Conservation (phyloP, 2,329 filamentous ascomycete species). For the Ophiostoma pallidulum region DNA sequence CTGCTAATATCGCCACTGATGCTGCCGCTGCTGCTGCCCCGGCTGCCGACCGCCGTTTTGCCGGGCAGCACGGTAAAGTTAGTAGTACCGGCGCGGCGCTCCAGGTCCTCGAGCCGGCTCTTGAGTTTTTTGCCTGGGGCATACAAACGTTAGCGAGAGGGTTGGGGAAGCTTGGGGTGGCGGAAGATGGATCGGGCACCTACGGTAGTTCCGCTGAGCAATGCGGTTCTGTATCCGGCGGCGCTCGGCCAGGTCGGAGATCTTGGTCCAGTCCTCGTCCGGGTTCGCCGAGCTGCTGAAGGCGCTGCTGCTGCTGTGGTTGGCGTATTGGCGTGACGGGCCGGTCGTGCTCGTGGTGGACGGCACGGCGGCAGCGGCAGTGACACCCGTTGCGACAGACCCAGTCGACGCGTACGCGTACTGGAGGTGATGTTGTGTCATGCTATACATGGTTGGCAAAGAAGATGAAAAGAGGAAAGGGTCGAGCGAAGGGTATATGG, state of each 20-base stretch:
- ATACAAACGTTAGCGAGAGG: slow-evolving; percentile 11
- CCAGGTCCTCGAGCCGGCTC: slow-evolving; percentile 76
- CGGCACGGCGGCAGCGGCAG: too few relatives aligned
- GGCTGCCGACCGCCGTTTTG: not conserved
- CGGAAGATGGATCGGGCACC: too few relatives aligned
- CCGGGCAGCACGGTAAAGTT: slow-evolving; percentile 20
- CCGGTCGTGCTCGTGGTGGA: too few relatives aligned
- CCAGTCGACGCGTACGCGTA: slow-evolving; percentile 28
- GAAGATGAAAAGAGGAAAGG: too few relatives aligned
- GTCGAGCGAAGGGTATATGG: too few relatives aligned
- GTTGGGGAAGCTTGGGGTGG: too few relatives aligned
- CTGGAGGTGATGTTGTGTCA: slow-evolving; percentile 30
- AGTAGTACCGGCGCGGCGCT: slow-evolving; percentile 57
- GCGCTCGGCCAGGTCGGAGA: slow-evolving; percentile 90
- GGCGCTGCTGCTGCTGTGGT: slow-evolving; percentile 79
- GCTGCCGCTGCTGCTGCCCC: not conserved
- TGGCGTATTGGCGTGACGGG: slow-evolving; percentile 56
- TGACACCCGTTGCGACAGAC: slow-evolving; percentile 20
- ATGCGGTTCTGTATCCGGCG: slow-evolving; percentile 94
- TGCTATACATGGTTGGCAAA: slow-evolving; percentile 30
- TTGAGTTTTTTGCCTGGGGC: slow-evolving; percentile 78
- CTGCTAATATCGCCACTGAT: slow-evolving; percentile 1
- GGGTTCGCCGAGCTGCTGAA: slow-evolving; percentile 91
- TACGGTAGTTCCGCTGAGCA: slow-evolving; percentile 95
- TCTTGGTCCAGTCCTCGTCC: slow-evolving; percentile 98